A percentile compares a stretch with the other conserved stretches of the same genome.
These are phyloP conservation scores for Globisporangium alternatum DNA, from an alignment of 352 stramenopile genomes.

Conservation along the genomic window DNA sequence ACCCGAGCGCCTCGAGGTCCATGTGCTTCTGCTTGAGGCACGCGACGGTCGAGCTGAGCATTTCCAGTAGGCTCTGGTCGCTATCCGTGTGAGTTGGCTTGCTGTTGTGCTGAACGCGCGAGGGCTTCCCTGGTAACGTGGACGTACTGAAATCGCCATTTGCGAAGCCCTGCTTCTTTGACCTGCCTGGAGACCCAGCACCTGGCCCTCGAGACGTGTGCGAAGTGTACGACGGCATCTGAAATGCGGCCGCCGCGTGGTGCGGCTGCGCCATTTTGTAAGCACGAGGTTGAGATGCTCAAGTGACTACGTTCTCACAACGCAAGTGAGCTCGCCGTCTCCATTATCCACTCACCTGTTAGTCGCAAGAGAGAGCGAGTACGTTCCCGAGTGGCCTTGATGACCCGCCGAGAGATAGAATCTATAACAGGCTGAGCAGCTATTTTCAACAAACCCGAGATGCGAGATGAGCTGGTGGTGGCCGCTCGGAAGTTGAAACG, in stretches of 20 bases:
- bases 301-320: not conserved
- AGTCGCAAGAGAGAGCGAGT: not conserved
- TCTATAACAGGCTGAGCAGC: constrained; percentile 6
- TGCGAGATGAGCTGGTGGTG: not conserved
- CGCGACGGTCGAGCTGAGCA: constrained; percentile 64
- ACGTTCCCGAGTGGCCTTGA: not conserved
- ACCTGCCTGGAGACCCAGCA: constrained; percentile 21
- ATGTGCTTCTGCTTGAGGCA: constrained; percentile 74
- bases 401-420: not conserved
- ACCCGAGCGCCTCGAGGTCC: constrained; percentile 70
- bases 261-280: not conserved
- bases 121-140: constrained; percentile 1
- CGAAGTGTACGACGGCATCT: constrained; percentile 45
- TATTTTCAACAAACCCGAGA: constrained; percentile 12
- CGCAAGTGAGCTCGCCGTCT: not conserved
- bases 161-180: constrained; percentile 4
- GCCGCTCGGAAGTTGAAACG: constrained; percentile 1
- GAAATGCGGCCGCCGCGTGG: constrained; percentile 22
- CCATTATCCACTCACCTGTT: not conserved
- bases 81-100: constrained; percentile 32
- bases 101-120: not conserved
- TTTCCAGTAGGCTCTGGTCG: constrained; percentile 62
- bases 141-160: not conserved
- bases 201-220: constrained; percentile 25
- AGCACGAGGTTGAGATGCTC: not conserved